Evolutionary conservation across 495 filamentous ascomycete genomes (phyloP).

Genomic region (Pyronema domesticum): DNA sequence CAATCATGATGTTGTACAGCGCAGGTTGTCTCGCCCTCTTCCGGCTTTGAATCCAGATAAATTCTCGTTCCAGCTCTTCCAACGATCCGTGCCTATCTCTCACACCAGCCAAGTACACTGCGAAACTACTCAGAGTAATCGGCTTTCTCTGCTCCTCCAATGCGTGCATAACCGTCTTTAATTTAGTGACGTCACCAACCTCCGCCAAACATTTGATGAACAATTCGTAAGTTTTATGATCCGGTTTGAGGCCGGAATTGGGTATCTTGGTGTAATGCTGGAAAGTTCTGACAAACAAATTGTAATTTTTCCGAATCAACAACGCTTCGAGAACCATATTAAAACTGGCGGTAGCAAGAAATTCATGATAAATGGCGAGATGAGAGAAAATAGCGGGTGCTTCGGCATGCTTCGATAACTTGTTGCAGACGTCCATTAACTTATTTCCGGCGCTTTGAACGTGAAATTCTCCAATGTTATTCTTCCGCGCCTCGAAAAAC

Average conservation of each 20-base stretch:
- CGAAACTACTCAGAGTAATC: slow-evolving; percentile 11
- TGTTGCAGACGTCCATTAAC: slow-evolving; percentile 16
- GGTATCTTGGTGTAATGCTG: slow-evolving; percentile 7
- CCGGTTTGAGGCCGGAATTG: slow-evolving; percentile 1
- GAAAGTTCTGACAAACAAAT: slow-evolving; percentile 10
- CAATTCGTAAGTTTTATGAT: slow-evolving; percentile 10
- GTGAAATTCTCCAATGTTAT: background rate
- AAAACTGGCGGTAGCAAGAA: slow-evolving; percentile 10
- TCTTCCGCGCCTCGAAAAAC: slow-evolving; percentile 11
- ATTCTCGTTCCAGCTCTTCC: slow-evolving; percentile 14
- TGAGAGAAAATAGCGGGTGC: slow-evolving; percentile 12
- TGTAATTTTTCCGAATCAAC: slow-evolving; percentile 11
- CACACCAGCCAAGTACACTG: slow-evolving; percentile 10
- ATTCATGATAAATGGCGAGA: slow-evolving; percentile 2
- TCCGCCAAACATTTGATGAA: background rate
- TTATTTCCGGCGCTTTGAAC: slow-evolving; percentile 9
- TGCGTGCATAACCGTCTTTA: slow-evolving; percentile 7
- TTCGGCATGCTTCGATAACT: slow-evolving; percentile 5
- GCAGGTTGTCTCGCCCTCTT: slow-evolving; percentile 3
- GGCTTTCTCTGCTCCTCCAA: slow-evolving; percentile 9
- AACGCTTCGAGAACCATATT: slow-evolving; percentile 19
- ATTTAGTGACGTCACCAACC: background rate
- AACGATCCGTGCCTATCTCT: slow-evolving; percentile 7
- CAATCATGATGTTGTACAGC: slow-evolving; percentile 21
- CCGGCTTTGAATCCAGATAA: slow-evolving; percentile 16